phyloP scores from a whole-genome alignment of 768 basidiomycete genomes.

The Amyloporia xantha region DNA sequence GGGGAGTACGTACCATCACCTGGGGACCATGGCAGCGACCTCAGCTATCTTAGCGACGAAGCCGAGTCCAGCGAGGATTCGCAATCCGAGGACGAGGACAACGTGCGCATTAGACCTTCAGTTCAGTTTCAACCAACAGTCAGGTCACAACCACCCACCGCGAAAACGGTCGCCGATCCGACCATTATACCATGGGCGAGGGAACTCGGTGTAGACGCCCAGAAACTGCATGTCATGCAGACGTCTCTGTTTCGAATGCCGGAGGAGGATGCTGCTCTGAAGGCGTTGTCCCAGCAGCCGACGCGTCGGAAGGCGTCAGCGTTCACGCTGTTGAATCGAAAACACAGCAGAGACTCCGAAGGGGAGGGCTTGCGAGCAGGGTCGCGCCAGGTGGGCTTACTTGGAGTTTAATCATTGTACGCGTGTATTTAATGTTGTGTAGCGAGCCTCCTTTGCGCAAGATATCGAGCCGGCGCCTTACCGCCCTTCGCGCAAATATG shows the following conservation, averaged over 20 bases:
- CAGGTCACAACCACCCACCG: neutral
- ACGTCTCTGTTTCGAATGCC: constrained; percentile 76
- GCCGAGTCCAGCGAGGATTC: constrained; percentile 2
- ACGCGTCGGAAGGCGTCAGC: constrained; percentile 27
- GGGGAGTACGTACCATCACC: constrained; percentile 4
- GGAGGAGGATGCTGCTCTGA: constrained; percentile 63
- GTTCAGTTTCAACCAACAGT: neutral
- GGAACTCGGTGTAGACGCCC: constrained; percentile 71
- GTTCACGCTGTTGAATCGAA: constrained; percentile 42
- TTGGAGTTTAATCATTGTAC: no score
- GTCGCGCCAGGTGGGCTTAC: constrained; percentile 45
- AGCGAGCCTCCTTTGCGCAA: constrained; percentile 79
- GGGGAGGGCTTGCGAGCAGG: constrained; percentile 59
- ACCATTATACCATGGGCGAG: constrained; percentile 66
- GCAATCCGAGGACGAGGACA: constrained; percentile 4
- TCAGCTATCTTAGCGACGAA: constrained; percentile 1
- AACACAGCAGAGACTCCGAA: constrained; percentile 75
- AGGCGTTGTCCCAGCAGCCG: constrained; percentile 38
- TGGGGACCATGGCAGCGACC: neutral
- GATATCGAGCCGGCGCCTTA: constrained; percentile 60
- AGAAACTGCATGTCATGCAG: constrained; percentile 92
- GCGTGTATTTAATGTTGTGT: neutral
- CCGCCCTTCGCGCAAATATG: constrained; percentile 75
- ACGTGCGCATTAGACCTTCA: neutral
- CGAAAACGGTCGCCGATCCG: constrained; percentile 29